Percentiles rank a stretch among this genome's conserved stretches.
Evolutionary conservation across 208 protist species (phyloP).

Genomic region (Wallacemonas rigidus): DNA sequence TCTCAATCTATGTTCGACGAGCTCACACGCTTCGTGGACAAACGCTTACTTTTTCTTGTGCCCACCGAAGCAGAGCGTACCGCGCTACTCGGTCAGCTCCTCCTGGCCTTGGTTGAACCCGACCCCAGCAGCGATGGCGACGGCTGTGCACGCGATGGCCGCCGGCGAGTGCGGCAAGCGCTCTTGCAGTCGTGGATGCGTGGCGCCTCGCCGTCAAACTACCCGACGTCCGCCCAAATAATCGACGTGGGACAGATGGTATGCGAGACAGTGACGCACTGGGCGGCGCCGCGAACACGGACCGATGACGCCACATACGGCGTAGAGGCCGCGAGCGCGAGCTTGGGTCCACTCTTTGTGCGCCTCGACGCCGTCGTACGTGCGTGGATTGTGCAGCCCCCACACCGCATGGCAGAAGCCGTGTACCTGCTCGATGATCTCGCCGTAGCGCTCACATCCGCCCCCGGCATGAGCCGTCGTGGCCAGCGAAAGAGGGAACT

Average conservation of each 20-base stretch:
- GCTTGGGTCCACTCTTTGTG: neutral
- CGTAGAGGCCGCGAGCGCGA: too few species aligned
- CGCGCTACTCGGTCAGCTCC: neutral
- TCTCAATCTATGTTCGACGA: neutral
- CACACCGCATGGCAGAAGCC: constrained; percentile 9
- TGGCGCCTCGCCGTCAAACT: neutral
- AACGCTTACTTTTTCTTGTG: neutral
- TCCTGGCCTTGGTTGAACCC: neutral
- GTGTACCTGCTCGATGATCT: constrained; percentile 8
- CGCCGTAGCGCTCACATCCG: neutral
- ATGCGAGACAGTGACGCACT: too few species aligned
- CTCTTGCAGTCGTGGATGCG: neutral
- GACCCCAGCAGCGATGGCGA: neutral
- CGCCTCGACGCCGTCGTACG: neutral
- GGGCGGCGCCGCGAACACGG: too few species aligned
- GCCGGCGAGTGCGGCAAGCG: neutral
- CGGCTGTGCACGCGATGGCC: neutral
- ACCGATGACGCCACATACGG: too few species aligned
- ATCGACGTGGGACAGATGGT: too few species aligned
- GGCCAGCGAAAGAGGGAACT: too few species aligned
- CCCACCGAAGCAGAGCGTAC: neutral
- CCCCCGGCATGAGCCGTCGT: too few species aligned
- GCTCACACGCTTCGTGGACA: neutral
- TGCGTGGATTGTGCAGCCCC: neutral
- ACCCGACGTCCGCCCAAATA: too few species aligned